These are phyloP conservation scores for Stipa capillata DNA, from an alignment of 176 grass and related monocot species.

Conservation along the genomic window DNA sequence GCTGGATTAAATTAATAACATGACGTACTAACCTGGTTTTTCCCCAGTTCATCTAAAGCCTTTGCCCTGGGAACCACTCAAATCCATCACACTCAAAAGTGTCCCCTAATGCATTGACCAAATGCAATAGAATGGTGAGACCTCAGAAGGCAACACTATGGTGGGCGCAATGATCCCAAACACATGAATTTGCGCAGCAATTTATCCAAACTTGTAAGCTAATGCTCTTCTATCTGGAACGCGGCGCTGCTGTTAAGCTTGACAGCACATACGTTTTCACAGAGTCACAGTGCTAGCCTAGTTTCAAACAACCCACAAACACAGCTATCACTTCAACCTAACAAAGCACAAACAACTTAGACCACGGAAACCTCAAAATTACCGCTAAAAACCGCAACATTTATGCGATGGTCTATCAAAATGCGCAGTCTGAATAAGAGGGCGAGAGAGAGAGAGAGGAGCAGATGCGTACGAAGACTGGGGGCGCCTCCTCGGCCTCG, in stretches of 20 bases:
- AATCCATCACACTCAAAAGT: not conserved
- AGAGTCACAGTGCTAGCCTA: too few species aligned
- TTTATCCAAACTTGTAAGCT: not conserved
- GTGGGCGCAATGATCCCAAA: not conserved
- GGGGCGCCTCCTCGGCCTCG: conserved; percentile 94
- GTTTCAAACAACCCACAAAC: not conserved
- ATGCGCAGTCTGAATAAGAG: not conserved
- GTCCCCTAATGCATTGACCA: not conserved
- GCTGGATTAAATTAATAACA: too few species aligned
- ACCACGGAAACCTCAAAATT: not conserved
- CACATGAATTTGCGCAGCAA: not conserved
- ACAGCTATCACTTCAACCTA: not conserved
- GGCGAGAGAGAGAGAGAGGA: not conserved
- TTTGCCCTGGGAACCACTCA: not conserved
- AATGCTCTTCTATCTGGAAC: not conserved
- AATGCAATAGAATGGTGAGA: not conserved
- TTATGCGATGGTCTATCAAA: not conserved
- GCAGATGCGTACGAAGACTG: conserved; percentile 74
- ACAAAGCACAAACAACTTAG: not conserved
- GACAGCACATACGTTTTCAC: not conserved
- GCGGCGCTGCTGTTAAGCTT: not conserved
- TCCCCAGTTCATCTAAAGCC: not conserved
- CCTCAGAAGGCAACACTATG: too few species aligned
- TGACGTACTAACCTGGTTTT: not conserved
- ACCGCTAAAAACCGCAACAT: too few species aligned